Evolutionary conservation across 2,329 filamentous ascomycete species (phyloP).

Genomic region (Arthroderma sp.): DNA sequence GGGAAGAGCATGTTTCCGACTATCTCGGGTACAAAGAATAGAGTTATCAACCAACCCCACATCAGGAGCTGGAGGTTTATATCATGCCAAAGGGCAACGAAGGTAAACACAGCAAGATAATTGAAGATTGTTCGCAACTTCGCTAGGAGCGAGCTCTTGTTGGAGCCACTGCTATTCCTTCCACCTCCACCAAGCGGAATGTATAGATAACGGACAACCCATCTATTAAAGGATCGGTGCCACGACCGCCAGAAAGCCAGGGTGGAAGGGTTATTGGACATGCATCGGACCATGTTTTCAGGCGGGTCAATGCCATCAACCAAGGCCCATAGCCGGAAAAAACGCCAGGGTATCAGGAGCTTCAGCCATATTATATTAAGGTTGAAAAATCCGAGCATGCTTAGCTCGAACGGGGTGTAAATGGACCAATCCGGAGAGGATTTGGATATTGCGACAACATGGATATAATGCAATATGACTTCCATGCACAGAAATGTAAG

Average conservation of each 20-base stretch:
- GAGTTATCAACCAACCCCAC: slow-evolving; percentile 92
- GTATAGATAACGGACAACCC: slow-evolving; percentile 88
- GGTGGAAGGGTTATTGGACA: slow-evolving; percentile 86
- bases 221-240: slow-evolving; percentile 92
- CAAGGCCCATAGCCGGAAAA: slow-evolving; percentile 93
- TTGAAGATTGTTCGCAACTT: slow-evolving; percentile 54
- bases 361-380: slow-evolving; percentile 97
- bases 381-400: slow-evolving; percentile 87
- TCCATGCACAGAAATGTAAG: slow-evolving; percentile 80
- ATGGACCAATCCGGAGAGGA: slow-evolving; percentile 63
- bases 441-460: slow-evolving; percentile 84
- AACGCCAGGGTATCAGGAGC: slow-evolving; percentile 89
- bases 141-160: slow-evolving; percentile 28
- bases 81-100: slow-evolving; percentile 96
- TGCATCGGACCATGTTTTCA: slow-evolving; percentile 96
- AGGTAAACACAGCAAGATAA: slow-evolving; percentile 79
- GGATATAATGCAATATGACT: slow-evolving; percentile 78
- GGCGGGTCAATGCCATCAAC: slow-evolving; percentile 85
- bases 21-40: slow-evolving; percentile 88
- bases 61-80: slow-evolving; percentile 80
- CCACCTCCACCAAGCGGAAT: slow-evolving; percentile 68
- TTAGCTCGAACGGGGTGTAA: slow-evolving; percentile 78
- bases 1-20: slow-evolving; percentile 62
- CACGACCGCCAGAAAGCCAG: slow-evolving; percentile 90
- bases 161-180: slow-evolving; percentile 15